Evolutionary conservation across 1,284 basidiomycete species (phyloP).

Genomic region (Meripilus lineatus): DNA sequence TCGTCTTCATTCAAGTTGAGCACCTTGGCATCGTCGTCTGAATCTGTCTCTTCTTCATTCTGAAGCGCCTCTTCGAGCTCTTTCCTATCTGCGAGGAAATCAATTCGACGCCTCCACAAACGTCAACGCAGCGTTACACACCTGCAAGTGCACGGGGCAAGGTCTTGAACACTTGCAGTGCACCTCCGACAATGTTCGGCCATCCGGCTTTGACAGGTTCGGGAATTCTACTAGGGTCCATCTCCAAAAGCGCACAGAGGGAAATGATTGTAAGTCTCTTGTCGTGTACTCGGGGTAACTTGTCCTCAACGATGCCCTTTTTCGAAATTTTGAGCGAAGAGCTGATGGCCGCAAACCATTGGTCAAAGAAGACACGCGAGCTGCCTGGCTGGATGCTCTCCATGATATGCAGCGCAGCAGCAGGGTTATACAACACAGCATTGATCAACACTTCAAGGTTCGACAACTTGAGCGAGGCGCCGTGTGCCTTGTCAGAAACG

Average conservation of each 20-base stretch:
- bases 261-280: slow-evolving; percentile 82
- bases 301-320: too few species aligned
- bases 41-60: slow-evolving; percentile 58
- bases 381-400: slow-evolving; percentile 55
- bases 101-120: background rate
- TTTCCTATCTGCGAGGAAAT: slow-evolving; percentile 49
- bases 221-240: slow-evolving; percentile 56
- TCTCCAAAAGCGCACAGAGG: slow-evolving; percentile 69
- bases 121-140: slow-evolving; percentile 25
- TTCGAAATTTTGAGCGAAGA: too few species aligned
- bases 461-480: slow-evolving; percentile 65
- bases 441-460: slow-evolving; percentile 84
- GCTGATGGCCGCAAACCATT: slow-evolving; percentile 74
- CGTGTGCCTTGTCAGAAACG: slow-evolving; percentile 55
- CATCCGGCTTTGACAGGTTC: slow-evolving; percentile 61
- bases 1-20: slow-evolving; percentile 72
- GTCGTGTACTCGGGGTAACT: slow-evolving; percentile 84
- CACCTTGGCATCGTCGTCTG: slow-evolving; percentile 51
- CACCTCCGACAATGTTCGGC: slow-evolving; percentile 67
- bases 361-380: slow-evolving; percentile 71
- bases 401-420: slow-evolving; percentile 71
- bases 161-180: slow-evolving; percentile 68
- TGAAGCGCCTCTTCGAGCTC: slow-evolving; percentile 53
- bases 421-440: slow-evolving; percentile 81
- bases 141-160: slow-evolving; percentile 70